Base-by-base conservation (phyloP, 2,329 filamentous ascomycete species). In the Ceratocystis papillata region DNA sequence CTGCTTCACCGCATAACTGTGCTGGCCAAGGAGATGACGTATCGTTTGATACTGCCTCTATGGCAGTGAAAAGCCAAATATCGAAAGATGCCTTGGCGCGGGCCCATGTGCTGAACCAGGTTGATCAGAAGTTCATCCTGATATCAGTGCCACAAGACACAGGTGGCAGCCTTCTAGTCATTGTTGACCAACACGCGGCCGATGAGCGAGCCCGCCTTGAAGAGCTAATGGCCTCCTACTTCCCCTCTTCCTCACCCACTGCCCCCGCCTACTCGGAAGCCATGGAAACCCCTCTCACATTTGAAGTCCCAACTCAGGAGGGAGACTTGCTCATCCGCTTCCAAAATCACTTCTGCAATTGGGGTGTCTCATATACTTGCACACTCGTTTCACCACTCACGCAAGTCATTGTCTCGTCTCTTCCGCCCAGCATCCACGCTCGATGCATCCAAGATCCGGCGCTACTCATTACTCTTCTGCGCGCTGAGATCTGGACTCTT, bases 161-260 rank as follows among this genome's bases (percentile, higher is more conserved):
- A 45, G 12, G 55, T 6, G 64, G 50, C 20, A 61, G 77, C 88
- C 44, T 85, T 1, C 76, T 97, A 3, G 80, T 96, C 0, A 78
- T 96, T 48, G 81, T 96, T 5, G 94, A 99, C 72, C 94, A 99
- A 72, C 94, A 99, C 73, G 94, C 94, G 0, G 94, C 92, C 2
- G 93, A 96, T 73, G 94, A 99, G 76, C 83, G 94, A 59, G 85
- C 88, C 69, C 85, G 86, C 1, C 82, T 97, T 0, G 94, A 99
- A 73, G 73, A 75, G 0, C 79, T 99, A 0, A 84, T 95, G 73
- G 70, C 70, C 0, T 70, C 69, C 5, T 85, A 83, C 65, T 84
- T 85, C 69, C 59, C 62, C 2, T 48, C 4, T n/a, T 68, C 68
- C 3, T 30, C 20, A 0, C 66, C 61, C 1, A 67, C 64, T 3